Percentiles rank a stretch among this genome's conserved stretches.
phyloP scores from a whole-genome alignment of 192 early-diverging fungal genomes.

The Phycomyces blakesleeanus region DNA sequence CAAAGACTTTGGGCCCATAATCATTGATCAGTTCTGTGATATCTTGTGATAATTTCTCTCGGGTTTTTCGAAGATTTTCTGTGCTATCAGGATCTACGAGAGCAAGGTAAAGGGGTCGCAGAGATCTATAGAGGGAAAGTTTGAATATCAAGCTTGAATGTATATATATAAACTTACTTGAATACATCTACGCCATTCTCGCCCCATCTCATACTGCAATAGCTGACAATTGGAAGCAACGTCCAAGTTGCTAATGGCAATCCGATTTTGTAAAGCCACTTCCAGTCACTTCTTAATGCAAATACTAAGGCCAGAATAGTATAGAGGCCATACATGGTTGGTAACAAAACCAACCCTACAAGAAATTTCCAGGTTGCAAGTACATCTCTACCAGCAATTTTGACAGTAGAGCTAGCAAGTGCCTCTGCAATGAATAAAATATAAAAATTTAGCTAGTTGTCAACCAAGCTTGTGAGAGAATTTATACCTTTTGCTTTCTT shows the following conservation, averaged over 20 bases:
- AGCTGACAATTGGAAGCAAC: conserved; percentile 65
- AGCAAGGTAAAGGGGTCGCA: conserved; percentile 83
- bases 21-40: conserved; percentile 82
- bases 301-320: conserved; percentile 57
- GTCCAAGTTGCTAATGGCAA: conserved; percentile 45
- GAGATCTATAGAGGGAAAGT: conserved; percentile 50
- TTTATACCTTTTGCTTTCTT: conserved; percentile 49
- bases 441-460: neutral
- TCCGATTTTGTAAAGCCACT: conserved; percentile 29
- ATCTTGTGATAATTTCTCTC: conserved; percentile 70
- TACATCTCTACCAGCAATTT: conserved; percentile 92
- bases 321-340: conserved; percentile 69
- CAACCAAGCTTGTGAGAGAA: neutral
- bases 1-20: conserved; percentile 73
- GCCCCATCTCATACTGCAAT: conserved; percentile 68
- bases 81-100: conserved; percentile 55
- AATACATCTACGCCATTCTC: conserved; percentile 75
- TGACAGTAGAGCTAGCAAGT: conserved; percentile 82
- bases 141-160: neutral
- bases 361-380: conserved; percentile 95
- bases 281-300: conserved; percentile 27
- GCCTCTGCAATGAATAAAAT: conserved; percentile 52
- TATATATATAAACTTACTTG: conserved; percentile 37
- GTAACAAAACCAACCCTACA: conserved; percentile 71
- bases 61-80: conserved; percentile 62